Conservation (phyloP, 2,329 filamentous ascomycete species). For the Exophiala sideris region DNA sequence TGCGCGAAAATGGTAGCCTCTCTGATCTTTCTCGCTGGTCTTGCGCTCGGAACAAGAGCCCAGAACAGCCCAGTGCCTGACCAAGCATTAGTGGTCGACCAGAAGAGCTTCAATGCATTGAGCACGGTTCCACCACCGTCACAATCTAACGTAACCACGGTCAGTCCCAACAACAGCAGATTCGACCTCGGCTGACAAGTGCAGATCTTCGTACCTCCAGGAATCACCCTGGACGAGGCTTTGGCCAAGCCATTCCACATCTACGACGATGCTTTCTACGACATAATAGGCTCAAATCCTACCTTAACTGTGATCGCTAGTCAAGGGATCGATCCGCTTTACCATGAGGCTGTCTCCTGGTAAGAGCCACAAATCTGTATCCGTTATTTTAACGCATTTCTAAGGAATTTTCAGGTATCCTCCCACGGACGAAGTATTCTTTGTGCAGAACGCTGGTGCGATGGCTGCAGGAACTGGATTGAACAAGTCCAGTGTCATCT, state of each 20-base stretch:
- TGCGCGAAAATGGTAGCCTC: conserved; percentile 11
- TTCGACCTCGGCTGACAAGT: background rate
- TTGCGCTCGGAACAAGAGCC: conserved; percentile 2
- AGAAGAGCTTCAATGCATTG: conserved; percentile 45
- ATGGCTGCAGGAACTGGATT: conserved; percentile 49
- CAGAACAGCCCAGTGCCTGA: conserved; percentile 29
- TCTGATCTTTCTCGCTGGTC: conserved; percentile 5
- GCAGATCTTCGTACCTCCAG: conserved; percentile 46
- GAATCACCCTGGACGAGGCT: conserved; percentile 38
- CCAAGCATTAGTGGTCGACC: conserved; percentile 44
- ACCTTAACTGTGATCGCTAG: conserved; percentile 51
- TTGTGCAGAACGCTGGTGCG: conserved; percentile 52
- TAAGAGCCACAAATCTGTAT: conserved; percentile 27
- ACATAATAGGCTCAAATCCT: conserved; percentile 50
- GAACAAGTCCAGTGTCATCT: conserved; percentile 50
- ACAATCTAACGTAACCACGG: conserved; percentile 32
- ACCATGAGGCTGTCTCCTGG: conserved; percentile 58
- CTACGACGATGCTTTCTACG: conserved; percentile 51
- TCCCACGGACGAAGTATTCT: conserved; percentile 53
- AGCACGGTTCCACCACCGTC: conserved; percentile 38
- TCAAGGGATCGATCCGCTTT: conserved; percentile 46
- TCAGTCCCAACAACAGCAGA: conserved; percentile 25
- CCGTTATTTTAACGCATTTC: background rate
- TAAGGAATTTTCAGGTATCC: conserved; percentile 33
- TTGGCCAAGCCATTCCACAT: conserved; percentile 39